A percentile compares a stretch with the other conserved stretches of the same genome.
phyloP scores from a whole-genome alignment of 129 eudicot genomes.

The Solidago caesia region DNA sequence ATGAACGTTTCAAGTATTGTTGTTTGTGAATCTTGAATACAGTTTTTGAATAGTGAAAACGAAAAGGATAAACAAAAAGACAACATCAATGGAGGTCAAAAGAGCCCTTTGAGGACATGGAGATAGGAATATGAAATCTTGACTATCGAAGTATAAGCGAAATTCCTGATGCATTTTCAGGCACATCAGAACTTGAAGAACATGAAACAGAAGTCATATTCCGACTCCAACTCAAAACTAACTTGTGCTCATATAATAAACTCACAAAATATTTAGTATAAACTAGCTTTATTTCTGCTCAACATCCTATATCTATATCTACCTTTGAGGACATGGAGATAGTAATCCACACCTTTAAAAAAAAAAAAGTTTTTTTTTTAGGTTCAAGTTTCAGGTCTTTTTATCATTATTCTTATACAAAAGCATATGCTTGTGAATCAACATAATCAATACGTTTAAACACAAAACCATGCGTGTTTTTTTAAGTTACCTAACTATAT shows the following conservation, averaged over 20 bases:
- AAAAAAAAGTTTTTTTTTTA: no score
- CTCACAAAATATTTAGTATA: background rate
- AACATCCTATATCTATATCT: no score
- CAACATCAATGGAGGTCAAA: conserved; percentile 51
- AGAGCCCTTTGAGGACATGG: conserved; percentile 81
- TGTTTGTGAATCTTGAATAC: conserved; percentile 31
- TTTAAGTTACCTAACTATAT: no score
- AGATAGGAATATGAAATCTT: conserved; percentile 56
- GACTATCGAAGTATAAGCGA: conserved; percentile 53
- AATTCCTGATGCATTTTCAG: conserved; percentile 31
- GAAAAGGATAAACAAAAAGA: conserved; percentile 49
- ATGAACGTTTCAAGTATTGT: conserved; percentile 2
- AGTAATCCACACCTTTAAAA: no score
- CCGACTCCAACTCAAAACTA: background rate
- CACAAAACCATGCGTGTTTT: no score
- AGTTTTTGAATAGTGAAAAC: conserved; percentile 44
- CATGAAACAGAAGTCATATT: conserved; percentile 62
- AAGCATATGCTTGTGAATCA: no score
- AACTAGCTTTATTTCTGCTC: no score
- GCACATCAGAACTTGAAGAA: conserved; percentile 43
- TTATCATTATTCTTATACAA: no score
- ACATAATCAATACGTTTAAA: no score
- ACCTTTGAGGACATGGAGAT: no score
- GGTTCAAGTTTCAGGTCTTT: no score
- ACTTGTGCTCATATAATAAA: background rate